These are phyloP conservation scores for Apiotrichum gamsii DNA, from an alignment of 1,284 basidiomycete genomes.

Conservation along the genomic window DNA sequence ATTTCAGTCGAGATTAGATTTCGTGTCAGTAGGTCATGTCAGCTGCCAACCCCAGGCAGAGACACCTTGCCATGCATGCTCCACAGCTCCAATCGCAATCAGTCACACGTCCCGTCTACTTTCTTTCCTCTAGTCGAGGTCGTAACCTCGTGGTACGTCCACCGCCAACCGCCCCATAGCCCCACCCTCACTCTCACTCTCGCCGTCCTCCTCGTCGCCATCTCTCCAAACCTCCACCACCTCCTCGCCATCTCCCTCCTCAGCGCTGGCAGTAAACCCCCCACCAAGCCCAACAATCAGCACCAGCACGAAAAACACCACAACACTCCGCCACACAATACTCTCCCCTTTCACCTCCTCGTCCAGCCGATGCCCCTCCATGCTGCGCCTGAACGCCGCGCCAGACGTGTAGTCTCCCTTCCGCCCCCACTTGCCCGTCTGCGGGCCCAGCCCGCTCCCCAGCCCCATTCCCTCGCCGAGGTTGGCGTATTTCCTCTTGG, in stretches of 20 bases:
- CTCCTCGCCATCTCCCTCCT: conserved; percentile 8
- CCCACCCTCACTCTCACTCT: not conserved
- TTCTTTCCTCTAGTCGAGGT: too few species aligned
- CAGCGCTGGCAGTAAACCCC: conserved; percentile 30
- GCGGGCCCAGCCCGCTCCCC: conserved; percentile 4
- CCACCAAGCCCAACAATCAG: conserved; percentile 30
- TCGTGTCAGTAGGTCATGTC: too few species aligned
- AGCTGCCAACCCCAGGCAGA: too few species aligned
- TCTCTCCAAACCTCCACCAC: not conserved
- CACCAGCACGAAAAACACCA: conserved; percentile 28
- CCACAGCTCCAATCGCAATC: too few species aligned
- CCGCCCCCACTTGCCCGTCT: conserved; percentile 1
- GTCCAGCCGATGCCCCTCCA: conserved; percentile 10
- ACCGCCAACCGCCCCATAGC: not conserved
- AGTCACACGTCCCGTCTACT: too few species aligned
- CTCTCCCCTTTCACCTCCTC: conserved; percentile 24
- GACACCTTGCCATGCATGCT: too few species aligned
- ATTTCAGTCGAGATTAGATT: too few species aligned
- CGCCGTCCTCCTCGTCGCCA: too few species aligned
- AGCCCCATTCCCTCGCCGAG: conserved; percentile 14
- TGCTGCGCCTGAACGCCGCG: not conserved
- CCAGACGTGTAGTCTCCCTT: not conserved
- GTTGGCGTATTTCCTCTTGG: conserved; percentile 1
- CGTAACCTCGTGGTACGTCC: not conserved
- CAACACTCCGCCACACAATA: conserved; percentile 24